Percentiles rank a stretch among this genome's conserved stretches.
These are phyloP conservation scores for Globisporangium lucens DNA, from an alignment of 352 stramenopile genomes.

Conservation along the genomic window DNA sequence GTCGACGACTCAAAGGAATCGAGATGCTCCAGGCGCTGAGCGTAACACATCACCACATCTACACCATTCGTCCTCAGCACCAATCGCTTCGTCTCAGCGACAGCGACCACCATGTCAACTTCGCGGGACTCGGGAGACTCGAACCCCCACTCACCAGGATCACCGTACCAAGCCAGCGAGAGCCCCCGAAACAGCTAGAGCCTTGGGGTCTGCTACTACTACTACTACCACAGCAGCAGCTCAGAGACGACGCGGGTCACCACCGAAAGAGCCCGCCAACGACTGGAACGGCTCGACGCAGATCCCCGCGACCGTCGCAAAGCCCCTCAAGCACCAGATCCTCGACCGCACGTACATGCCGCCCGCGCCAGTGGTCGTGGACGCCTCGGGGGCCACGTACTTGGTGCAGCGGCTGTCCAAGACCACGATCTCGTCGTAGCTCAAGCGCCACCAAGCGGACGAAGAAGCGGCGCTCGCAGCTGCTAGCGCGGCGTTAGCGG, in stretches of 20 bases:
- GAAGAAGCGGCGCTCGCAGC: conserved; percentile 15
- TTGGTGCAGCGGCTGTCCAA: conserved; percentile 48
- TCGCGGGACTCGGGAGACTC: too few species aligned
- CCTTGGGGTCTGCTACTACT: neutral
- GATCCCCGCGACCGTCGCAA: conserved; percentile 24
- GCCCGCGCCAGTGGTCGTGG: conserved; percentile 32
- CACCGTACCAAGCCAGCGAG: neutral
- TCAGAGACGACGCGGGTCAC: conserved; percentile 7
- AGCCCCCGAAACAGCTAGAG: neutral
- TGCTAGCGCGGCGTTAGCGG: conserved; percentile 10
- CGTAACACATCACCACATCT: neutral
- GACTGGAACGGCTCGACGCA: conserved; percentile 61
- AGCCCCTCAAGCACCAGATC: conserved; percentile 58
- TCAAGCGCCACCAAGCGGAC: conserved; percentile 25
- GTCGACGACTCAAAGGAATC: neutral
- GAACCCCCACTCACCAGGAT: neutral
- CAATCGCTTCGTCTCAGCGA: neutral
- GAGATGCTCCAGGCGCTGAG: neutral
- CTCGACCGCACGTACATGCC: conserved; percentile 52
- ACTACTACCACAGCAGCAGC: neutral
- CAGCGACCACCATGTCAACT: neutral
- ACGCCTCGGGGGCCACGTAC: conserved; percentile 27
- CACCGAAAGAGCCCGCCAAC: conserved; percentile 9
- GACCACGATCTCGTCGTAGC: conserved; percentile 50
- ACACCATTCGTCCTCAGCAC: neutral